Evolutionary conservation across 257 asterid species (phyloP).

Genomic region (Ocimum tenuiflorum): DNA sequence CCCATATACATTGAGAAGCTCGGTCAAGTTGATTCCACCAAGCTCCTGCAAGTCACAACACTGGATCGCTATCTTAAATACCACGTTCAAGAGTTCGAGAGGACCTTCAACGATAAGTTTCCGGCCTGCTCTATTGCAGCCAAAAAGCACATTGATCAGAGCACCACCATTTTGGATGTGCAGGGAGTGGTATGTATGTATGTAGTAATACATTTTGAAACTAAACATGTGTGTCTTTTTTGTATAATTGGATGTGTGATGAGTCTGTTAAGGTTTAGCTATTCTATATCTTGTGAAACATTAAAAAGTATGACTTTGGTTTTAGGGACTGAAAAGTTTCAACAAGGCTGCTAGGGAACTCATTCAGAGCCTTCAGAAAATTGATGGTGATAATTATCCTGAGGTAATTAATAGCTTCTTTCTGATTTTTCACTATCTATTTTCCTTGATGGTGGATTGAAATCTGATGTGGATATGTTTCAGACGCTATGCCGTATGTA

Average conservation of each 20-base stretch:
- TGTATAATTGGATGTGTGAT: too few relatives aligned
- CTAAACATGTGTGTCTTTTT: too few relatives aligned
- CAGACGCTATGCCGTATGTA: constrained; percentile 95
- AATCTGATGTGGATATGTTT: background rate
- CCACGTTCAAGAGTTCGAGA: constrained; percentile 87
- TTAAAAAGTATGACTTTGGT: background rate
- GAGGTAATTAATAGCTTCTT: constrained; percentile 39
- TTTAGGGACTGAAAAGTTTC: constrained; percentile 88
- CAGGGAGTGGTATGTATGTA: constrained; percentile 88
- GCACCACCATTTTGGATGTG: constrained; percentile 96
- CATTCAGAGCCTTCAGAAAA: constrained; percentile 73
- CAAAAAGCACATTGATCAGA: constrained; percentile 84
- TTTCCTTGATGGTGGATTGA: background rate
- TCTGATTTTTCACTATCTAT: background rate
- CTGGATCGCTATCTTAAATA: constrained; percentile 78
- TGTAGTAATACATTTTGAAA: too few relatives aligned
- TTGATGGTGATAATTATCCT: constrained; percentile 94
- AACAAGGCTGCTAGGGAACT: constrained; percentile 89
- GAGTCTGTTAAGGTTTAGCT: too few relatives aligned
- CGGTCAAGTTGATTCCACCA: constrained; percentile 73
- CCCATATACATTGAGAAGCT: constrained; percentile 81
- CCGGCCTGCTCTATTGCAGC: constrained; percentile 93
- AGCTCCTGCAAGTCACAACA: constrained; percentile 82
- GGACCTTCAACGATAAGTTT: constrained; percentile 70
- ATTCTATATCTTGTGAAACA: too few relatives aligned